Base-by-base conservation (phyloP, 2,329 filamentous ascomycete genomes). In the Ophiostoma novo-ulmi region DNA sequence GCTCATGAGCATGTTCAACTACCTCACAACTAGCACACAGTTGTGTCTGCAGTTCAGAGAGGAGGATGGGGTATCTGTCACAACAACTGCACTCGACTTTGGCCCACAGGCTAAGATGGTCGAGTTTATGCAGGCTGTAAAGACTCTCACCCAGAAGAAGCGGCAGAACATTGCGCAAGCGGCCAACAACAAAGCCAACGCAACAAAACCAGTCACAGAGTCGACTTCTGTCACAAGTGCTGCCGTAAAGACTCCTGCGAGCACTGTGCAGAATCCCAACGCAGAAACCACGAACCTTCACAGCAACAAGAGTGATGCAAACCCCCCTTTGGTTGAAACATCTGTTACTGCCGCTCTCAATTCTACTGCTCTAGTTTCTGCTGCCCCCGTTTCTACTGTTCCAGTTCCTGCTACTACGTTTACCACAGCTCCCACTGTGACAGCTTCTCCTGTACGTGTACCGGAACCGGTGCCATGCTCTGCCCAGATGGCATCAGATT, bases 1-100 rank as follows among this genome's bases (percentile, higher is more conserved):
- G 2, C 22, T 74, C n/a, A 14, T 41, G 69, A 70, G 63, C 68
- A 74, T 74, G 73, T 67, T 66, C 69, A 74, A 74, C 69, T 74
- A 74, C 55, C 70, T 74, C 1, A 58, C 71, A 14, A 72, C 55
- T n/a, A 68, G 69, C 1, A 66, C 70, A 11, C 70, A 70, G 48
- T 61, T 74, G 3, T 72, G 68, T 4, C 73, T 71, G 0, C 73
- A 74, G 48, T 74, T 74, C 48, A 65, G n/a, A n/a, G 73, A 74
- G 10, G 38, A 67, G 0, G 73, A 73, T n/a, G 71, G 73, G 1
- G 44, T 70, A 1, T 71, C 70, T 2, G 69, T 72, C 35, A 73
- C 71, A 10, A 74, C 73, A 72, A 65, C 63, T 2, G 73, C 4
- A 69, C 67, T 14, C 69, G 72, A 14, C 65, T 71, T 13, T 72